Percentiles rank a stretch among this genome's conserved stretches.
These are phyloP conservation scores for Fraxinus dipetala DNA, from an alignment of 305 asterid genomes.

Conservation along the genomic window DNA sequence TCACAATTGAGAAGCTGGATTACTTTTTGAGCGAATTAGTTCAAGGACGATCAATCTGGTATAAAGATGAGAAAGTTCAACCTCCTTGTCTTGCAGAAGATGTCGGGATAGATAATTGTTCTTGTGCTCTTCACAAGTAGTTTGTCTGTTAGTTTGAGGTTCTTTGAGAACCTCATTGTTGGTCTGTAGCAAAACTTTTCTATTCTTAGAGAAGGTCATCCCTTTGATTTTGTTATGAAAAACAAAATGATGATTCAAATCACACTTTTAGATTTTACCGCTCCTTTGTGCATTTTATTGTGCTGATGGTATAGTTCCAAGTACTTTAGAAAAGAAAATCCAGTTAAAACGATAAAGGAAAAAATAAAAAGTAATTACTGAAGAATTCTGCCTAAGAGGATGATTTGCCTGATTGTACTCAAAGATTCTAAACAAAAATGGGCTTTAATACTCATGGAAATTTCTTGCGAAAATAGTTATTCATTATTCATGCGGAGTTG, in stretches of 20 bases:
- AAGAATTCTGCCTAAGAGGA: background rate
- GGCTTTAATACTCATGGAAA: background rate
- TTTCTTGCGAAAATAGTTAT: background rate
- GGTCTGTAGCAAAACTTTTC: constrained; percentile 20
- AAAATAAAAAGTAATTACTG: background rate
- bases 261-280: background rate
- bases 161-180: constrained; percentile 12
- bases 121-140: constrained; percentile 61
- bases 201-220: background rate
- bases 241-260: background rate
- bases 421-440: constrained; percentile 2
- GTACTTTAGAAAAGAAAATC: background rate
- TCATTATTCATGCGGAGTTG: background rate
- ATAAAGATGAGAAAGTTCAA: constrained; percentile 36
- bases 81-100: constrained; percentile 79
- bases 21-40: constrained; percentile 55
- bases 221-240: background rate
- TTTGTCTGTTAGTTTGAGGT: constrained; percentile 20
- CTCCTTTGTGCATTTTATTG: background rate
- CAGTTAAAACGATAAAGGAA: background rate
- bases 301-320: background rate
- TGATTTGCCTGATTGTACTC: background rate
- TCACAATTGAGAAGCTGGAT: constrained; percentile 68
- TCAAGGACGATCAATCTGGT: constrained; percentile 62
- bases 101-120: constrained; percentile 61